Conservation (phyloP, 495 filamentous ascomycete species). For the Collariella sp. region DNA sequence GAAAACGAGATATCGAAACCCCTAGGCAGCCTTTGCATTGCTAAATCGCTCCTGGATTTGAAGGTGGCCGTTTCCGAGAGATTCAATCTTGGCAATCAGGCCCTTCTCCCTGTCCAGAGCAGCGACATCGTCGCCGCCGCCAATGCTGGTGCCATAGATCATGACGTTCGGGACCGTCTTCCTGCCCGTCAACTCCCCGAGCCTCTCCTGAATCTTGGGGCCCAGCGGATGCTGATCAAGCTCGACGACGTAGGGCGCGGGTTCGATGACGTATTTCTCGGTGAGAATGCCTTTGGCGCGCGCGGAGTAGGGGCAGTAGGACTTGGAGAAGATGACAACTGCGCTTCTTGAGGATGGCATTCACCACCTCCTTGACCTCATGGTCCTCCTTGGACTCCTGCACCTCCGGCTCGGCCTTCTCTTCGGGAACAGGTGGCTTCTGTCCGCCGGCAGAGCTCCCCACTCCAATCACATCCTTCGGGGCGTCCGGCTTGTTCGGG, state of each 20-base stretch:
- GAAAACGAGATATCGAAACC: neutral
- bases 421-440: slow-evolving; percentile 30
- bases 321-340: slow-evolving; percentile 95
- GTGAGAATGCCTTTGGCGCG: slow-evolving; percentile 77
- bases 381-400: slow-evolving; percentile 49
- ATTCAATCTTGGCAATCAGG: slow-evolving; percentile 62
- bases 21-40: slow-evolving; percentile 10
- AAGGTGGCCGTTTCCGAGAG: slow-evolving; percentile 60
- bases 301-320: slow-evolving; percentile 77
- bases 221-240: slow-evolving; percentile 77
- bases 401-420: slow-evolving; percentile 33
- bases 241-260: slow-evolving; percentile 81
- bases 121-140: slow-evolving; percentile 79
- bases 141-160: slow-evolving; percentile 79
- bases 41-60: slow-evolving; percentile 40
- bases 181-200: slow-evolving; percentile 66
- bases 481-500: slow-evolving; percentile 46
- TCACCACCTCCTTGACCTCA: slow-evolving; percentile 54
- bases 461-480: slow-evolving; percentile 38
- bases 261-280: slow-evolving; percentile 71
- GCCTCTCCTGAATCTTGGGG: slow-evolving; percentile 53
- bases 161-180: slow-evolving; percentile 87
- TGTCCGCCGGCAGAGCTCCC: slow-evolving; percentile 58
- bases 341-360: slow-evolving; percentile 63
- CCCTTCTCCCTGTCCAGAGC: slow-evolving; percentile 60